phyloP scores from a whole-genome alignment of 164 flowering plant species.

The Santalum album region DNA sequence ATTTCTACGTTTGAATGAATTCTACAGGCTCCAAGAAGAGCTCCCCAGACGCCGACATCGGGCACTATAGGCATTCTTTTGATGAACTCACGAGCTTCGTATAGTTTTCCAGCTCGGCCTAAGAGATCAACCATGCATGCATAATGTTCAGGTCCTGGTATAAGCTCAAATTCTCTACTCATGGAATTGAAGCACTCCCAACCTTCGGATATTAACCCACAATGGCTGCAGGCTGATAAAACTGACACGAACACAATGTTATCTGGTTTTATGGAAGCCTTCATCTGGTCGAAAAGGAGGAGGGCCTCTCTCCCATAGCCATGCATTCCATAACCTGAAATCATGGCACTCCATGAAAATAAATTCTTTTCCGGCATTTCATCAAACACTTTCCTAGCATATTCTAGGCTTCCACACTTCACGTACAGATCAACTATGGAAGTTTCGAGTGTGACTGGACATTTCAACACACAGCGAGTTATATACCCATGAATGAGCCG shows the following conservation, averaged over 20 bases:
- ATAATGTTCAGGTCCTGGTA: constrained; percentile 29
- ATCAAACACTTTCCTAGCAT: constrained; percentile 25
- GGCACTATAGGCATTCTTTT: constrained; percentile 24
- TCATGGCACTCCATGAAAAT: constrained; percentile 34
- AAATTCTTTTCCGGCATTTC: constrained; percentile 18
- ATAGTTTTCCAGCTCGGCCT: constrained; percentile 27
- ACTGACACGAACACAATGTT: constrained; percentile 20
- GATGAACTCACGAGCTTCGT: constrained; percentile 24
- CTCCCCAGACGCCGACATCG: constrained; percentile 31
- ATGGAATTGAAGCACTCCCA: constrained; percentile 28
- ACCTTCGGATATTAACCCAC: constrained; percentile 33
- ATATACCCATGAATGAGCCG: constrained; percentile 21
- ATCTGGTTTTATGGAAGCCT: constrained; percentile 21
- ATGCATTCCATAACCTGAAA: constrained; percentile 31
- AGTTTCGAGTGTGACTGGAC: constrained; percentile 10
- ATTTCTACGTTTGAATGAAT: constrained; percentile 23
- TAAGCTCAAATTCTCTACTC: constrained; percentile 17
- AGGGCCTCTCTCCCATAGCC: constrained; percentile 25
- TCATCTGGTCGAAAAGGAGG: constrained; percentile 25
- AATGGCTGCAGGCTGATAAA: constrained; percentile 43
- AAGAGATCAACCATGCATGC: constrained; percentile 34
- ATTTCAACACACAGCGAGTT: constrained; percentile 6
- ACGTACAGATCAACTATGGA: constrained; percentile 23
- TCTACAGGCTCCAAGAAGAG: constrained; percentile 35
- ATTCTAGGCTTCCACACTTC: constrained; percentile 24